phyloP scores from a whole-genome alignment of 768 basidiomycete genomes.

The Tephrocybe sp. region DNA sequence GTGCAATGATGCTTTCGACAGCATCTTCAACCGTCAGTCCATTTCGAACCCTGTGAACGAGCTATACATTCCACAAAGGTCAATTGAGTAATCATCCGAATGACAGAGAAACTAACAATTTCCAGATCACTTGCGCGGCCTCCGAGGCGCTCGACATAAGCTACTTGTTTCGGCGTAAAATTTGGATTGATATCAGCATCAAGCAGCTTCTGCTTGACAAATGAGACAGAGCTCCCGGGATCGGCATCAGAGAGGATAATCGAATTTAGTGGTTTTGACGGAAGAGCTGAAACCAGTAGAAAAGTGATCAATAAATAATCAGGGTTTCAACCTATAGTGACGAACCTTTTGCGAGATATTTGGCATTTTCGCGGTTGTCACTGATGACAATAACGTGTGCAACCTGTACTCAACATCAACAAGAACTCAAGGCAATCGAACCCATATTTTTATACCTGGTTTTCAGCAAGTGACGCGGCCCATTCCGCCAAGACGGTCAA shows the following conservation, averaged over 20 bases:
- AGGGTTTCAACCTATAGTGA: neutral
- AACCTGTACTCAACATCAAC: slow-evolving; percentile 41
- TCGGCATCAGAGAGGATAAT: slow-evolving; percentile 88
- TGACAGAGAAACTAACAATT: slow-evolving; percentile 46
- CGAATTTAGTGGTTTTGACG: slow-evolving; percentile 75
- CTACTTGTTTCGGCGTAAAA: slow-evolving; percentile 53
- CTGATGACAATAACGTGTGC: slow-evolving; percentile 92
- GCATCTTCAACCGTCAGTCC: slow-evolving; percentile 74
- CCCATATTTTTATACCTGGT: slow-evolving; percentile 45
- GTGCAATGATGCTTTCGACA: slow-evolving; percentile 84
- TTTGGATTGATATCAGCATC: slow-evolving; percentile 51
- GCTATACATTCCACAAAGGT: slow-evolving; percentile 44
- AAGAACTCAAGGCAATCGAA: neutral
- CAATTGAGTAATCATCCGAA: neutral
- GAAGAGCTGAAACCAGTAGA: slow-evolving; percentile 53
- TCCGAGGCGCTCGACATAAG: slow-evolving; percentile 72
- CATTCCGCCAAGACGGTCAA: slow-evolving; percentile 77
- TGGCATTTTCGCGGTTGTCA: slow-evolving; percentile 86
- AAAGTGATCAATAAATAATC: neutral
- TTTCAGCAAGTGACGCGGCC: slow-evolving; percentile 81
- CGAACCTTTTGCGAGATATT: slow-evolving; percentile 77
- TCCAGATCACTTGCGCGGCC: slow-evolving; percentile 91
- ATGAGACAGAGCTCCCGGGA: slow-evolving; percentile 69
- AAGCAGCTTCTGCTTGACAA: slow-evolving; percentile 75
- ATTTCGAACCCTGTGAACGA: slow-evolving; percentile 81